A percentile compares a stretch with the other conserved stretches of the same genome.
Evolutionary conservation across 2,329 filamentous ascomycete species (phyloP).

Genomic region (Xylaria arbuscula): DNA sequence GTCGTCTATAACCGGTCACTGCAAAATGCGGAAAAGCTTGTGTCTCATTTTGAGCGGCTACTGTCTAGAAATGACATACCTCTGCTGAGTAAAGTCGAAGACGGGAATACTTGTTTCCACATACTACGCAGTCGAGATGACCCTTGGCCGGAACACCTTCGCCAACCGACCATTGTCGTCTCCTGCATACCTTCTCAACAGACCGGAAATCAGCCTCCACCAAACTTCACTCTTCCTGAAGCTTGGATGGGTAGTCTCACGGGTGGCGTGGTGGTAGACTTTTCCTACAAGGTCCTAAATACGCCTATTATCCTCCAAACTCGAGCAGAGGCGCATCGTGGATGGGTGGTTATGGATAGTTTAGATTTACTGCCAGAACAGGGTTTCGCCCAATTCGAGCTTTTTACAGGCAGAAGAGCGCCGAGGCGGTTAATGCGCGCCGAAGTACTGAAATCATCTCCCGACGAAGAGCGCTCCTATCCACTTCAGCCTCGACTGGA

Average conservation of each 20-base stretch:
- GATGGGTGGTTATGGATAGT: slow-evolving; percentile 82
- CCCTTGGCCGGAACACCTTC: slow-evolving; percentile 72
- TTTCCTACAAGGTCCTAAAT: slow-evolving; percentile 78
- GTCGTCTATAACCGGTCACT: slow-evolving; percentile 78
- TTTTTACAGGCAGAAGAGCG: slow-evolving; percentile 79
- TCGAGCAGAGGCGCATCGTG: slow-evolving; percentile 65
- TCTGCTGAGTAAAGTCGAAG: slow-evolving; percentile 56
- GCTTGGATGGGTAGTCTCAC: slow-evolving; percentile 78
- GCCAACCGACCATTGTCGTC: slow-evolving; percentile 77
- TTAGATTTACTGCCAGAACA: slow-evolving; percentile 82
- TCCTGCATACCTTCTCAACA: slow-evolving; percentile 80
- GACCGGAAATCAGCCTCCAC: slow-evolving; percentile 70
- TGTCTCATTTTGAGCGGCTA: slow-evolving; percentile 74
- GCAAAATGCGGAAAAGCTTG: slow-evolving; percentile 74
- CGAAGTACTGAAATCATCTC: slow-evolving; percentile 65
- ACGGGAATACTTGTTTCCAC: slow-evolving; percentile 60
- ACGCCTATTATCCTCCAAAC: slow-evolving; percentile 78
- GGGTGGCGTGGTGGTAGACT: slow-evolving; percentile 80
- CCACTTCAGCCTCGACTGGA: slow-evolving; percentile 55
- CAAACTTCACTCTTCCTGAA: slow-evolving; percentile 75
- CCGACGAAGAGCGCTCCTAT: slow-evolving; percentile 55
- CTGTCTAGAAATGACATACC: slow-evolving; percentile 58
- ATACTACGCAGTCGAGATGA: slow-evolving; percentile 69
- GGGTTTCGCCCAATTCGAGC: slow-evolving; percentile 83
- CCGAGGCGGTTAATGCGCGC: slow-evolving; percentile 77